These are phyloP conservation scores for Hygrocybe coccinea DNA, from an alignment of 768 basidiomycete genomes.

Conservation along the genomic window DNA sequence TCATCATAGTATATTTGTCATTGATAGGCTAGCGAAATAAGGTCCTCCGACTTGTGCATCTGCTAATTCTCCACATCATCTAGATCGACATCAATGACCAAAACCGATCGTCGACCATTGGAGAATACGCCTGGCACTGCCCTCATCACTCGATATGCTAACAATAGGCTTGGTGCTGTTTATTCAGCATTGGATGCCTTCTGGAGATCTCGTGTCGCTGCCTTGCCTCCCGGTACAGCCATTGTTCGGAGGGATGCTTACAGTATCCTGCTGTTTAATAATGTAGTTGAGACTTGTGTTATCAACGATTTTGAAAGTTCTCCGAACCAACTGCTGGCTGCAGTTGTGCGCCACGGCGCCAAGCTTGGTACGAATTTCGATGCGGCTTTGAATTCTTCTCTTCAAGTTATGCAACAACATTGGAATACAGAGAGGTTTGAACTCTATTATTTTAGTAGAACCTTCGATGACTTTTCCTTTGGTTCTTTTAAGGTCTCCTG, in stretches of 20 bases:
- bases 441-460: neutral
- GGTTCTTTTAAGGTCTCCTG: slow-evolving; percentile 35
- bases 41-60: neutral
- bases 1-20: slow-evolving; percentile 38
- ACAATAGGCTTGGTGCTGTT: slow-evolving; percentile 58
- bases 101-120: slow-evolving; percentile 40
- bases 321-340: slow-evolving; percentile 38
- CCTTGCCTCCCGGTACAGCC: no score
- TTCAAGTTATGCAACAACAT: slow-evolving; percentile 35
- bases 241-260: slow-evolving; percentile 52
- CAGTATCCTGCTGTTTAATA: slow-evolving; percentile 42
- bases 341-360: slow-evolving; percentile 26
- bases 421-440: slow-evolving; percentile 51
- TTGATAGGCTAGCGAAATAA: slow-evolving; percentile 39
- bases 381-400: slow-evolving; percentile 32
- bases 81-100: slow-evolving; percentile 51
- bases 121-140: slow-evolving; percentile 37
- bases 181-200: slow-evolving; percentile 52
- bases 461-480: slow-evolving; percentile 15
- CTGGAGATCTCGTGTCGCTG: slow-evolving; percentile 48
- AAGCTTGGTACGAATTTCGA: slow-evolving; percentile 42
- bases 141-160: slow-evolving; percentile 30
- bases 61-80: neutral
- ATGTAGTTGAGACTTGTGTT: slow-evolving; percentile 17
- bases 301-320: slow-evolving; percentile 44